Evolutionary conservation across 1,139 yeast genomes (phyloP).

Genomic region (Zygoascus hellenicus): DNA sequence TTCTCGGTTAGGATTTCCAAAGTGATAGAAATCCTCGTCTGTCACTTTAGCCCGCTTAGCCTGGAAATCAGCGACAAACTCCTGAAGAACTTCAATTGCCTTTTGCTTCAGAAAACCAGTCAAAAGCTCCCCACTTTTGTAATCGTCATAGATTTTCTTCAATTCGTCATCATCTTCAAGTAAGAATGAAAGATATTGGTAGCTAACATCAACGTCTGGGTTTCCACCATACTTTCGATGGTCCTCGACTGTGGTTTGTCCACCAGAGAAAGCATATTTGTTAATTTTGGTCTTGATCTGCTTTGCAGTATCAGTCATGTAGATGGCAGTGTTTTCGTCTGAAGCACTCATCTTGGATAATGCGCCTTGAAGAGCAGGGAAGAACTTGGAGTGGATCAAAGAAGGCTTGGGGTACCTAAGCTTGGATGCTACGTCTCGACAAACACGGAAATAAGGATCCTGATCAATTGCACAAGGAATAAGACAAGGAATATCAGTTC

Average conservation of each 20-base stretch:
- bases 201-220: conserved; percentile 94
- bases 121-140: conserved; percentile 73
- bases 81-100: conserved; percentile 75
- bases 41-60: conserved; percentile 63
- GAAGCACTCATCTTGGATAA: conserved; percentile 97
- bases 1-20: conserved; percentile 75
- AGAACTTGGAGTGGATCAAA: conserved; percentile 86
- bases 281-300: conserved; percentile 92
- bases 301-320: conserved; percentile 90
- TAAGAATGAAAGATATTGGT: conserved; percentile 86
- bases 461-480: conserved; percentile 99
- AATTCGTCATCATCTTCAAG: conserved; percentile 80
- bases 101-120: conserved; percentile 92
- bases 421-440: conserved; percentile 95
- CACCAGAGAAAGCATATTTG: conserved; percentile 96
- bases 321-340: conserved; percentile 75
- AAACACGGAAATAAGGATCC: conserved; percentile 96
- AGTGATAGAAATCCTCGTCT: conserved; percentile 58
- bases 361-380: conserved; percentile 98
- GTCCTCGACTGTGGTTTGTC: conserved; percentile 79
- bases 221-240: conserved; percentile 88
- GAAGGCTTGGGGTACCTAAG: conserved; percentile 88
- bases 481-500: conserved; percentile 80
- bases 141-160: conserved; percentile 54
- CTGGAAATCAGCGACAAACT: conserved; percentile 77